phyloP scores from a whole-genome alignment of 768 basidiomycete genomes.

The Neoboletus subvelutipes region DNA sequence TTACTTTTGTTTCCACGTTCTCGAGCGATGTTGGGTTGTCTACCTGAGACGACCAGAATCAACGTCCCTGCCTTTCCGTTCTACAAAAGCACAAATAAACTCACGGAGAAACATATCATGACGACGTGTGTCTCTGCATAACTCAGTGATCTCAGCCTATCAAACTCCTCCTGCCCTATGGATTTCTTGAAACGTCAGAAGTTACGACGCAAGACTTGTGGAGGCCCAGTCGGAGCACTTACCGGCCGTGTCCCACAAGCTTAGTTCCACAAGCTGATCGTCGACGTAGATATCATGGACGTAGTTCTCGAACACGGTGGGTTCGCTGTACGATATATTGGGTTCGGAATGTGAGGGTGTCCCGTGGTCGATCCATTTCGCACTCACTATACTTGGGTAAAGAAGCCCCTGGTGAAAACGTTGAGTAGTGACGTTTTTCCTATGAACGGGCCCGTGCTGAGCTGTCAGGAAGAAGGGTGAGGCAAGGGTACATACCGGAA shows the following conservation, averaged over 20 bases:
- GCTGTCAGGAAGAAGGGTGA: conserved; percentile 4
- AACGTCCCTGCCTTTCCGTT: background rate
- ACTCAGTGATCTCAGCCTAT: conserved; percentile 87
- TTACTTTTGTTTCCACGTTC: conserved; percentile 91
- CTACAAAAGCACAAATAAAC: conserved; percentile 18
- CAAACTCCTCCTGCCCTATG: conserved; percentile 93
- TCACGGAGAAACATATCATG: conserved; percentile 93
- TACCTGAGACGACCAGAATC: conserved; percentile 46
- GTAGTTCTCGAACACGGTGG: conserved; percentile 97
- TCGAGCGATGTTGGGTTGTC: conserved; percentile 95
- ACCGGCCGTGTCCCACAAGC: conserved; percentile 98
- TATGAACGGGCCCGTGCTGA: conserved; percentile 29
- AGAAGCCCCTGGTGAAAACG: conserved; percentile 88
- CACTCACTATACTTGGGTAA: conserved; percentile 89
- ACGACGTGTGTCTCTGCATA: conserved; percentile 97
- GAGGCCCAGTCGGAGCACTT: conserved; percentile 9
- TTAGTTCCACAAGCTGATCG: conserved; percentile 84
- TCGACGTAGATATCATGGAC: conserved; percentile 88
- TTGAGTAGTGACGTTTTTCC: conserved; percentile 85
- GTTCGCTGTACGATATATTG: conserved; percentile 53
- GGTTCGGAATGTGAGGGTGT: background rate
- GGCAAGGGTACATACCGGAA: conserved; percentile 53
- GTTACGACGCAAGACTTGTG: conserved; percentile 14
- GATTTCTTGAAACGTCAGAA: conserved; percentile 34
- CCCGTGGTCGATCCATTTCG: background rate